Conservation (phyloP, 2,329 filamentous ascomycete genomes). For the Fusarium incarnatum region DNA sequence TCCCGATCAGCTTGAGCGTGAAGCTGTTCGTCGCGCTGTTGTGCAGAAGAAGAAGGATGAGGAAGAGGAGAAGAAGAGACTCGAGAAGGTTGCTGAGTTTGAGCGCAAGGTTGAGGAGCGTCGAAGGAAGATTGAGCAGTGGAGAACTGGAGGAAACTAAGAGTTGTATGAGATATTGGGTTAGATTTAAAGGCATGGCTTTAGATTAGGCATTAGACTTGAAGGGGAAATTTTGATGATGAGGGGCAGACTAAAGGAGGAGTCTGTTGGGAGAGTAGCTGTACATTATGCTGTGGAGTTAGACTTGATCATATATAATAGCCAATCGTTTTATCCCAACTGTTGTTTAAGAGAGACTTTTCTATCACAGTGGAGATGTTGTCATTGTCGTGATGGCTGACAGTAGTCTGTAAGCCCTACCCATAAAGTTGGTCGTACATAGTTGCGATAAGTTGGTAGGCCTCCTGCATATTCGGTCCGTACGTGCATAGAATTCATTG, state of each 20-base stretch:
- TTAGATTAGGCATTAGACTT: constrained; percentile 35
- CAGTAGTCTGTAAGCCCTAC: no score
- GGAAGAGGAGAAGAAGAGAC: constrained; percentile 65
- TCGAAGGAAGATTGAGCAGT: constrained; percentile 60
- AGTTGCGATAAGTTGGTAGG: no score
- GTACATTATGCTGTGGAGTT: constrained; percentile 34
- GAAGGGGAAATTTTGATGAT: not conserved
- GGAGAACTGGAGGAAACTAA: constrained; percentile 53
- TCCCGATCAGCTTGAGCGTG: constrained; percentile 85
- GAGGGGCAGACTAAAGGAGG: not conserved
- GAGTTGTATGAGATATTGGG: constrained; percentile 2
- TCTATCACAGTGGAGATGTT: no score
- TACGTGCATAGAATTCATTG: no score
- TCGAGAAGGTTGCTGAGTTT: constrained; percentile 68
- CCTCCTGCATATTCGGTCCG: no score
- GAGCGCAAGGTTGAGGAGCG: constrained; percentile 68
- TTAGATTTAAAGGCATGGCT: constrained; percentile 28
- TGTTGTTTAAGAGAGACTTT: not conserved
- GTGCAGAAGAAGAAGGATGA: constrained; percentile 58
- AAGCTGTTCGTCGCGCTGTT: constrained; percentile 71
- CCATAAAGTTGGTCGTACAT: no score
- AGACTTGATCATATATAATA: constrained; percentile 36
- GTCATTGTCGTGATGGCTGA: no score
- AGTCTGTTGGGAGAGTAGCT: constrained; percentile 6
- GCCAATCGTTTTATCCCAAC: constrained; percentile 9